Base-by-base conservation (phyloP, 257 asterid genomes). In the Avicennia marina region DNA sequence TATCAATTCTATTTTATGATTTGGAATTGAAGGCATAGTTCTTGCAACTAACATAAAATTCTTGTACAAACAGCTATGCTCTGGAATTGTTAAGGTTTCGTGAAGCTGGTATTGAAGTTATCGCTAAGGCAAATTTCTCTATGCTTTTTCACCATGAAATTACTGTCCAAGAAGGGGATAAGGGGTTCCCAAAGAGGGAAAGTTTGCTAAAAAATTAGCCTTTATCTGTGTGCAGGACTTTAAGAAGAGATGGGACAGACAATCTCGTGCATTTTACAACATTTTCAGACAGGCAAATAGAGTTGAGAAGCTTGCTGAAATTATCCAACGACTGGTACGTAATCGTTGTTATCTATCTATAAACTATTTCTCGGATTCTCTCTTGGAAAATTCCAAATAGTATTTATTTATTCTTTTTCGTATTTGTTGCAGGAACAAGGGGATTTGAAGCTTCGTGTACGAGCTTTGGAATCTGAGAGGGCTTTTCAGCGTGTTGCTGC, bases 201-300 rank as follows among this genome's bases (percentile, higher is more conserved):
- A 16, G 29, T 7, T 42, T 43, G 18, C 71, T 64, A 57, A 60
- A 43, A 58, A 44, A 40, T 63, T 18, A 8, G 29, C 6, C 39
- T 7, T 74, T 34, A 26, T 48, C 18, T 49, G 7, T 63, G 26
- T 72, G 17, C 96, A 93, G 98, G 98, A 93, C 63, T 69, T 89
- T 41, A 75, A 77, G 47, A 86, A 78, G 75, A 83, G 97, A 74
- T 93, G 94, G 97, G 95, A 93, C 55, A 77, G 90, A 62, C 98
- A 93, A 70, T 71, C 87, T n/a, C 95, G 79, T 22, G 94, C 97
- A 42, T 84, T 93, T 72, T 78, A 65, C 78, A 93, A 93, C 76
- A 60, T 93, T 53, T 93, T 93, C 69, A 77, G 98, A 76, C 98
- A 93, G 79, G 98, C 98, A 26, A 95, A 93, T 81, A 78, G 98